These are phyloP conservation scores for Russula earlei DNA, from an alignment of 768 basidiomycete genomes.

Conservation along the genomic window DNA sequence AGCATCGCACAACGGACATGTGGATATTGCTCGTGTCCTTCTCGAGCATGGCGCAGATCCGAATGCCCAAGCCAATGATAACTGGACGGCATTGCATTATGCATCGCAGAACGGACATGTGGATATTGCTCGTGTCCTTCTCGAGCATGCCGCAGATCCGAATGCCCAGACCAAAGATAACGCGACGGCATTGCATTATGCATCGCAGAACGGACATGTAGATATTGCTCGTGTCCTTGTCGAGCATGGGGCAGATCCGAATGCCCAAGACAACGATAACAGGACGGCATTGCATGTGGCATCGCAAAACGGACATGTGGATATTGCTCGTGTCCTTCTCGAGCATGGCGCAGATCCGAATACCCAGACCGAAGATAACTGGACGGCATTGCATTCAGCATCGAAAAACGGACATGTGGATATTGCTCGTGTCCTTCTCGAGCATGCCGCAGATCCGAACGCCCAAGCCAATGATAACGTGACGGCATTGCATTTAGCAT, in stretches of 20 bases:
- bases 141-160: neutral
- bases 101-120: neutral
- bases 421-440: too few species aligned
- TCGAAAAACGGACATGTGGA: too few species aligned
- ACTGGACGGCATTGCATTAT: neutral
- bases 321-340: neutral
- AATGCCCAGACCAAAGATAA: neutral
- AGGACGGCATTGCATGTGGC: neutral
- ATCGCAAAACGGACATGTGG: neutral
- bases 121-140: neutral
- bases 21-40: neutral
- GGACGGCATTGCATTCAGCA: too few species aligned
- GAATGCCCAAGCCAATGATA: neutral
- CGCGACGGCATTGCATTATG: neutral
- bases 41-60: neutral
- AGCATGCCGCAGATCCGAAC: too few species aligned
- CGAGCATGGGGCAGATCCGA: neutral
- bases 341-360: neutral
- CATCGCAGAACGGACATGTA: neutral
- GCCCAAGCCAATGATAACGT: too few species aligned
- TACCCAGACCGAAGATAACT: neutral
- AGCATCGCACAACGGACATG: neutral
- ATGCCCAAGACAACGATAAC: neutral
- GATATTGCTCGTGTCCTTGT: neutral
- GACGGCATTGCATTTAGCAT: too few species aligned